These are phyloP conservation scores for Hygrophila difformis DNA, from an alignment of 257 asterid species.

Conservation along the genomic window DNA sequence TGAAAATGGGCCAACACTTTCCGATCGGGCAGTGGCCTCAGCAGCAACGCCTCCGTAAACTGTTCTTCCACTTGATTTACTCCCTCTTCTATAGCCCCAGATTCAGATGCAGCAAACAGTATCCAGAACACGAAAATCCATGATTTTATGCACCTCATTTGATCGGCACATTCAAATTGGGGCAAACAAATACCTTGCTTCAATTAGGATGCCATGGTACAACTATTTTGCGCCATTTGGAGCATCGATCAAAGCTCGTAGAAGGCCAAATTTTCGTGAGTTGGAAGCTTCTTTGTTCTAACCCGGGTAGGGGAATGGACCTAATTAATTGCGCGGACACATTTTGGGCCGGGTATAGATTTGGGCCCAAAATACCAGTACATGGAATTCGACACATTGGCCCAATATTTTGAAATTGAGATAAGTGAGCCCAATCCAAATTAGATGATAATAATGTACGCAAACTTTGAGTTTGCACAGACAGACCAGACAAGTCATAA, in stretches of 20 bases:
- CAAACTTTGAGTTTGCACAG: too few relatives aligned
- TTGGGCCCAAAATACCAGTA: too few relatives aligned
- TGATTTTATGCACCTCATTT: constrained; percentile 34
- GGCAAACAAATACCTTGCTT: background rate
- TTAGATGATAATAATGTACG: too few relatives aligned
- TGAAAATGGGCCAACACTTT: constrained; percentile 86
- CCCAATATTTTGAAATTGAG: too few relatives aligned
- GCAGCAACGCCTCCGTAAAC: constrained; percentile 80
- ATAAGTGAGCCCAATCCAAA: too few relatives aligned
- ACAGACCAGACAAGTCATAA: too few relatives aligned
- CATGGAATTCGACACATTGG: too few relatives aligned
- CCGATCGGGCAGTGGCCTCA: constrained; percentile 92
- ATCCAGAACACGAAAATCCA: constrained; percentile 25
- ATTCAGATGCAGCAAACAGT: constrained; percentile 28
- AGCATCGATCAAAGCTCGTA: constrained; percentile 32
- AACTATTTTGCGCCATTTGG: constrained; percentile 29
- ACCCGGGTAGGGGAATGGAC: too few relatives aligned
- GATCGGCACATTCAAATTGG: constrained; percentile 6
- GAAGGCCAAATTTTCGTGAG: too few relatives aligned
- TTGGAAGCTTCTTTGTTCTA: too few relatives aligned
- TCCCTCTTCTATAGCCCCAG: constrained; percentile 27
- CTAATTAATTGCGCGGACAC: too few relatives aligned
- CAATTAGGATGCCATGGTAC: background rate
- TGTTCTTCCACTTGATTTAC: constrained; percentile 34
- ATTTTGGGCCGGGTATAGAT: too few relatives aligned